phyloP scores from a whole-genome alignment of 345 rosid genomes.

The Hibiscus syriacus region DNA sequence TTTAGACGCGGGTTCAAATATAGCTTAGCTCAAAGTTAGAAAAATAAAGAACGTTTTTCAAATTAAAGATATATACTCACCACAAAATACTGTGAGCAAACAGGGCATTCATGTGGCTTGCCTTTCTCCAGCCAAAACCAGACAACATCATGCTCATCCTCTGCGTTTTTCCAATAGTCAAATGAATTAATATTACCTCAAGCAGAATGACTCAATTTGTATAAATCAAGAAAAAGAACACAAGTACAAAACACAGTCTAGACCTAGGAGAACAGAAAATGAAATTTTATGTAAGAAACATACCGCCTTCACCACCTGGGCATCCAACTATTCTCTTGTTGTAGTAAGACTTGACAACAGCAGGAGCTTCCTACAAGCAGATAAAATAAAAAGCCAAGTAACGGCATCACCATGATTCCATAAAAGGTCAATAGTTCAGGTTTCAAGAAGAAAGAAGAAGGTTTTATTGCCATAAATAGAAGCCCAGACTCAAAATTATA shows the following conservation, averaged over 20 bases:
- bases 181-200: background rate
- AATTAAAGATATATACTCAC: slow-evolving; percentile 35
- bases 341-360: background rate
- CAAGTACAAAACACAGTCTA: too few species aligned
- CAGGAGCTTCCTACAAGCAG: background rate
- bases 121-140: slow-evolving; percentile 98
- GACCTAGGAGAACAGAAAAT: background rate
- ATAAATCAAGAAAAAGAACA: too few species aligned
- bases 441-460: background rate
- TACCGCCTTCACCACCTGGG: background rate
- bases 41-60: background rate
- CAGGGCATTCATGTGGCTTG: slow-evolving; percentile 74
- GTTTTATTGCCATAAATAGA: background rate
- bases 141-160: slow-evolving; percentile 91
- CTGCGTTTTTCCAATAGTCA: slow-evolving; percentile 24
- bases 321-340: background rate
- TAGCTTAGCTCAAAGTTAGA: background rate
- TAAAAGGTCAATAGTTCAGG: background rate
- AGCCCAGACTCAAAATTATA: background rate
- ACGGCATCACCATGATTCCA: background rate
- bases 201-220: background rate
- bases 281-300: background rate
- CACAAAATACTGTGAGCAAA: slow-evolving; percentile 78
- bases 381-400: background rate
- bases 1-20: background rate